Percentiles rank a stretch among this genome's conserved stretches.
These are phyloP conservation scores for Wickerhamiella slavikovae DNA, from an alignment of 805 yeast species.

Conservation along the genomic window DNA sequence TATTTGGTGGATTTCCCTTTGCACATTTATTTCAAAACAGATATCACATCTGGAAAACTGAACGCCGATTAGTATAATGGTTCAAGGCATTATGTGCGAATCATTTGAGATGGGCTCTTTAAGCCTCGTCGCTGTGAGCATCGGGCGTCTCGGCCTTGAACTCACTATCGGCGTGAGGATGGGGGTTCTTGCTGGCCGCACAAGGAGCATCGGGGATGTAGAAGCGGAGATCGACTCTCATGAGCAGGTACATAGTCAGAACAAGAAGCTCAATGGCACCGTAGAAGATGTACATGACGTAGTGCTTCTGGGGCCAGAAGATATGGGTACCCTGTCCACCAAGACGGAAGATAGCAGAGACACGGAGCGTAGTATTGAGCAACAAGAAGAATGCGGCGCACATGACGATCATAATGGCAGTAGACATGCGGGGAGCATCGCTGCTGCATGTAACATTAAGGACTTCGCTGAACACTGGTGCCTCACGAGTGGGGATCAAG, in stretches of 20 bases:
- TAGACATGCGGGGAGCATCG: conserved; percentile 16
- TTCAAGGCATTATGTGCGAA: too few relatives aligned
- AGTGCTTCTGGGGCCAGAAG: conserved; percentile 29
- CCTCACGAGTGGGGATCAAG: conserved; percentile 38
- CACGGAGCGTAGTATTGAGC: conserved; percentile 16
- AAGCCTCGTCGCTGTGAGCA: too few relatives aligned
- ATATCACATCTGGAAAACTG: too few relatives aligned
- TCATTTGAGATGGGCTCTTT: too few relatives aligned
- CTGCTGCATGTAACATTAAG: conserved; percentile 27
- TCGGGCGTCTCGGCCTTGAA: conserved; percentile 6
- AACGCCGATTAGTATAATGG: too few relatives aligned
- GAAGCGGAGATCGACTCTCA: conserved; percentile 56
- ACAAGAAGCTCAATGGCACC: conserved; percentile 45
- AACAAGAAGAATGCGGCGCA: conserved; percentile 9
- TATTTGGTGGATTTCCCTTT: too few relatives aligned
- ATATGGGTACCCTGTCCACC: conserved; percentile 6
- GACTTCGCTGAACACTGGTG: conserved; percentile 22
- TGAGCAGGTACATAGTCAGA: conserved; percentile 33
- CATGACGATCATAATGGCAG: conserved; percentile 22
- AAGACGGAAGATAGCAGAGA: conserved; percentile 14
- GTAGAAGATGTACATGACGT: conserved; percentile 46
- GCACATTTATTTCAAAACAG: too few relatives aligned
- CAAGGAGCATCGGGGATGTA: conserved; percentile 42
- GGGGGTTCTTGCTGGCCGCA: conserved; percentile 5
- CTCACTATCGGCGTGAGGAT: conserved; percentile 5